Evolutionary conservation across 139 green algal species (phyloP).

Genomic region (Chlamydomonas schloesseri): DNA sequence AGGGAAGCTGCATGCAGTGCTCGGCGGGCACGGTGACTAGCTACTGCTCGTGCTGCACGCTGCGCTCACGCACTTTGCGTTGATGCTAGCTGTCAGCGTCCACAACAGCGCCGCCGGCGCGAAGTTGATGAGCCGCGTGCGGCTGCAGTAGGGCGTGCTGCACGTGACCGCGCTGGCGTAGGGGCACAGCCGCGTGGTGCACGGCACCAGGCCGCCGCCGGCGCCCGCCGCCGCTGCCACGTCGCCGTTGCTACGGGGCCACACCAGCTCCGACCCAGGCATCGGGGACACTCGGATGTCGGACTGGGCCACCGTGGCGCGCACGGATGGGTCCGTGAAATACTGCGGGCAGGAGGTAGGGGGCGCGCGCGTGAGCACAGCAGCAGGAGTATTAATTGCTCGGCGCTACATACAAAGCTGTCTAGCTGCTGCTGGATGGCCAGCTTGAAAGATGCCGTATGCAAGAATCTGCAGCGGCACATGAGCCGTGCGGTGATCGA

Average conservation of each 20-base stretch:
- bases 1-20: too few species aligned
- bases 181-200: neutral
- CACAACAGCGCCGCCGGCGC: neutral
- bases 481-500: too few species aligned
- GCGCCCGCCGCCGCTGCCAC: neutral
- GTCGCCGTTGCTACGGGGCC: neutral
- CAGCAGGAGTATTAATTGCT: too few species aligned
- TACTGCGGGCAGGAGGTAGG: neutral
- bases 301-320: neutral
- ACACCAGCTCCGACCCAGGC: conserved; percentile 9
- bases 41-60: too few species aligned
- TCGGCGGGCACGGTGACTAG: too few species aligned
- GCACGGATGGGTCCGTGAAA: neutral
- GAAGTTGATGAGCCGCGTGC: conserved; percentile 1
- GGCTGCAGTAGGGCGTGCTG: neutral
- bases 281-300: neutral
- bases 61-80: neutral
- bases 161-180: neutral
- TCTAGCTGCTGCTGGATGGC: too few species aligned
- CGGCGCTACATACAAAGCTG: too few species aligned
- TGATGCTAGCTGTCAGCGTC: neutral
- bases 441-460: neutral
- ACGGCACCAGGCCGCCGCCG: neutral
- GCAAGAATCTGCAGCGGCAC: too few species aligned
- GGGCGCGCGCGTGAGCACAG: neutral